A percentile compares a stretch with the other conserved stretches of the same genome.
phyloP scores from a whole-genome alignment of 176 grass and related monocot genomes.

The Echinochloa phyllopogon region DNA sequence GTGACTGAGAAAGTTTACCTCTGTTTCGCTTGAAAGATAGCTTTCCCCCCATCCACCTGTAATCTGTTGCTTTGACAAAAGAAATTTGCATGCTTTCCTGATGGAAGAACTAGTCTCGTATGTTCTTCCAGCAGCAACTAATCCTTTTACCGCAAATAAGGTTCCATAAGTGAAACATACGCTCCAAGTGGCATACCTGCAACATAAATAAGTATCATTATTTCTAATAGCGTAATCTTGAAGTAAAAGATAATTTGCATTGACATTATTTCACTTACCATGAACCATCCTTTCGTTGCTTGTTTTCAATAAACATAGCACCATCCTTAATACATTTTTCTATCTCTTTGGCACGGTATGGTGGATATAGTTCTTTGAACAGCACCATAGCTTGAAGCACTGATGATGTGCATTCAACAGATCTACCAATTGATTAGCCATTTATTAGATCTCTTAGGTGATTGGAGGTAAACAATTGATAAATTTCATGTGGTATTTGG shows the following conservation, averaged over 20 bases:
- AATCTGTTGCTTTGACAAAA: conserved; percentile 45
- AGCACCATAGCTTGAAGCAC: neutral
- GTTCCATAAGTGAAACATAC: conserved; percentile 48
- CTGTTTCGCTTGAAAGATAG: conserved; percentile 35
- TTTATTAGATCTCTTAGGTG: neutral
- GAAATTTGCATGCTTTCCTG: conserved; percentile 46
- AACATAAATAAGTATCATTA: neutral
- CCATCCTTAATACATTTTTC: conserved; percentile 39
- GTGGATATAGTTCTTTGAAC: neutral
- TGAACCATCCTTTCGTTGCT: conserved; percentile 45
- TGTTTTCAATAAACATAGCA: conserved; percentile 42
- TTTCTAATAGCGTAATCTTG: neutral
- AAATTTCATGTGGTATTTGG: neutral
- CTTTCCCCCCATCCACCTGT: conserved; percentile 52
- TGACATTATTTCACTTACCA: neutral
- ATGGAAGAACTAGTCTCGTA: conserved; percentile 44
- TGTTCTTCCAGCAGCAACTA: conserved; percentile 40
- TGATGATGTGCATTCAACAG: conserved; percentile 6
- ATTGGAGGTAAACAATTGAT: neutral
- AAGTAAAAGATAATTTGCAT: neutral
- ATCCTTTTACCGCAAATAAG: conserved; percentile 44
- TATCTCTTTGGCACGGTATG: conserved; percentile 7
- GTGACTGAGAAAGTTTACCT: neutral
- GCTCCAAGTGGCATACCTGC: conserved; percentile 48
- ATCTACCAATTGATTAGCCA: neutral